A percentile compares a stretch with the other conserved stretches of the same genome.
Evolutionary conservation across 139 green algal species (phyloP).

Genomic region (Chlorella vulgaris): DNA sequence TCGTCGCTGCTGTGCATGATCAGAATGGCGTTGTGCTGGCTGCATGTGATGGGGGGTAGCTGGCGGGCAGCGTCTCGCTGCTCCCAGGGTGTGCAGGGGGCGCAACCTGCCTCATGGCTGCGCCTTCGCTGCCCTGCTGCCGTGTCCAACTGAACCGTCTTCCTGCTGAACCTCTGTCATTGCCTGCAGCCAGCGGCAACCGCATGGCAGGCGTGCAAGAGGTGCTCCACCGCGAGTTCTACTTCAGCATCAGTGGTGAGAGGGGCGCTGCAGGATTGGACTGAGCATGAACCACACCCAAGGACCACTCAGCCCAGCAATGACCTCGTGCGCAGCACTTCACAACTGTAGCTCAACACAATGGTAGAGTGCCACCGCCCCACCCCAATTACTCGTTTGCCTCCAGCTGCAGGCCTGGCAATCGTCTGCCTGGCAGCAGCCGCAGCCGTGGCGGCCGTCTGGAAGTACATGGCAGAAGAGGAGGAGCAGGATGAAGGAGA

Average conservation of each 20-base stretch:
- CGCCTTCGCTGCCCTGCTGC: too few relatives aligned
- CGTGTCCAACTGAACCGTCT: not conserved
- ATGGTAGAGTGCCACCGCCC: too few relatives aligned
- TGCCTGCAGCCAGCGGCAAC: not conserved
- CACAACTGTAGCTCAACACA: too few relatives aligned
- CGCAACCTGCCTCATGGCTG: too few relatives aligned
- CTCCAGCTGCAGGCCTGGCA: not conserved
- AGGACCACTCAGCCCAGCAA: too few relatives aligned
- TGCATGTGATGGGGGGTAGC: too few relatives aligned
- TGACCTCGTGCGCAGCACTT: too few relatives aligned
- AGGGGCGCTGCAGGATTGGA: not conserved
- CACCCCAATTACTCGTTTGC: not conserved
- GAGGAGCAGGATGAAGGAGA: not conserved
- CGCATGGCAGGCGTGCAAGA: not conserved
- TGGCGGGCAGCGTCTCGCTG: too few relatives aligned
- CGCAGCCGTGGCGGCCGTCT: not conserved
- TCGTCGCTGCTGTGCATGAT: not conserved
- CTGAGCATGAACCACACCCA: not conserved
- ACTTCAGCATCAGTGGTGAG: conserved; percentile 6
- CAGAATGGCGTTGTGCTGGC: too few relatives aligned
- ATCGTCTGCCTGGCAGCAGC: not conserved
- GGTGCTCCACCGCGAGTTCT: not conserved
- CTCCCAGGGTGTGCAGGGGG: too few relatives aligned
- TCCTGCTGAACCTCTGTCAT: not conserved
- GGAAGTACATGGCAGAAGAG: not conserved